Conservation (phyloP, 2,329 filamentous ascomycete species). For the Talaromyces sp. region DNA sequence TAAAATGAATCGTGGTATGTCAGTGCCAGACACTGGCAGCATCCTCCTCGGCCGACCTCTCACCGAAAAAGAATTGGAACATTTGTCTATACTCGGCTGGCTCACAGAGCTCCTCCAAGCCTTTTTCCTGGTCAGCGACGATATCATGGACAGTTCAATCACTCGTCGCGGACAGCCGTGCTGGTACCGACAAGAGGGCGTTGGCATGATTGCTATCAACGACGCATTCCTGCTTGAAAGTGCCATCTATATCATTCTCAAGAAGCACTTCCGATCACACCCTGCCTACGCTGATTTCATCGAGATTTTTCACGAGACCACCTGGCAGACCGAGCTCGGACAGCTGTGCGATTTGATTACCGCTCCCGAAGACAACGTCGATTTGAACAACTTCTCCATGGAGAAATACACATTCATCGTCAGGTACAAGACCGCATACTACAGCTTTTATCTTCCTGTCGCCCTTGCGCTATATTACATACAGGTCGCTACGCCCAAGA, state of each 20-base stretch:
- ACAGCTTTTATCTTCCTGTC: constrained; percentile 97
- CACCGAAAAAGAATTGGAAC: constrained; percentile 79
- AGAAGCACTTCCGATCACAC: constrained; percentile 88
- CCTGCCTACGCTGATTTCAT: constrained; percentile 84
- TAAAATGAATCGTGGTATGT: constrained; percentile 99
- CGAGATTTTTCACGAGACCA: constrained; percentile 93
- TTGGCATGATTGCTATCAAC: constrained; percentile 97
- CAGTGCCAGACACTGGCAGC: constrained; percentile 85
- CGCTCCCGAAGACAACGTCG: constrained; percentile 87
- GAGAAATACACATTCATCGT: constrained; percentile 98
- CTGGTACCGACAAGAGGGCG: constrained; percentile 88
- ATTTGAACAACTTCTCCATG: constrained; percentile 92
- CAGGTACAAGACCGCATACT: constrained; percentile 99
- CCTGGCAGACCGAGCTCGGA: constrained; percentile 91
- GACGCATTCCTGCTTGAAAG: constrained; percentile 95
- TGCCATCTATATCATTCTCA: constrained; percentile 84
- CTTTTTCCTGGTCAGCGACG: constrained; percentile 97
- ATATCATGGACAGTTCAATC: constrained; percentile 97
- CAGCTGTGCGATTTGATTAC: constrained; percentile 94
- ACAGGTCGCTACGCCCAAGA: constrained; percentile 78
- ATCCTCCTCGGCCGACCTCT: constrained; percentile 72
- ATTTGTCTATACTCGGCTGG: constrained; percentile 87
- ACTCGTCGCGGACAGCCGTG: constrained; percentile 92
- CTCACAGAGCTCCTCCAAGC: constrained; percentile 97
- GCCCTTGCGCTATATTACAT: constrained; percentile 84